Conservation (phyloP, 2,329 filamentous ascomycete genomes). For the Fusarium devonianum region DNA sequence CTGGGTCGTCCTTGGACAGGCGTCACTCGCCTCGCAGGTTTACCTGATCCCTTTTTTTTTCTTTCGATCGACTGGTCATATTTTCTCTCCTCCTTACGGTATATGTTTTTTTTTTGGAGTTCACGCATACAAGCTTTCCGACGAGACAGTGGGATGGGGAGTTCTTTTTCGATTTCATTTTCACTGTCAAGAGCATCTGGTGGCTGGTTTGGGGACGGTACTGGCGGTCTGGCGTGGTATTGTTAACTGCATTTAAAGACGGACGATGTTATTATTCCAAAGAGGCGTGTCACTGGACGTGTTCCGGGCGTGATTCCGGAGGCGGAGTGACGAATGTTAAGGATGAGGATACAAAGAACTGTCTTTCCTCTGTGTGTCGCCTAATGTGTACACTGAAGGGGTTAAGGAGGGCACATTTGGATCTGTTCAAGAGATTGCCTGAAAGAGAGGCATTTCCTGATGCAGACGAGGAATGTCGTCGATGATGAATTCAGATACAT, state of each 20-base stretch:
- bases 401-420: neutral
- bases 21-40: neutral
- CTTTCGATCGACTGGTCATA: slow-evolving; percentile 8
- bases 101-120: slow-evolving; percentile 35
- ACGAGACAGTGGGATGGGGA: slow-evolving; percentile 35
- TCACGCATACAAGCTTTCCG: slow-evolving; percentile 37
- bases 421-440: slow-evolving; percentile 5
- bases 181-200: slow-evolving; percentile 34
- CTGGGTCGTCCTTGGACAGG: slow-evolving; percentile 3
- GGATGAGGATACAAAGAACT: slow-evolving; percentile 6
- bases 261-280: slow-evolving; percentile 11
- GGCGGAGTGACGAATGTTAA: neutral
- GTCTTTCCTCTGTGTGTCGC: slow-evolving; percentile 2
- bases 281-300: neutral
- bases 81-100: slow-evolving; percentile 28
- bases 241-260: slow-evolving; percentile 30
- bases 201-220: slow-evolving; percentile 33
- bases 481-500: slow-evolving; percentile 24
- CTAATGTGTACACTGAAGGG: neutral
- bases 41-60: slow-evolving; percentile 7
- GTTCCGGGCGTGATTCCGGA: neutral
- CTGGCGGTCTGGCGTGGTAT: slow-evolving; percentile 33
- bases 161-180: slow-evolving; percentile 19
- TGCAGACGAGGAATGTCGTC: slow-evolving; percentile 8
- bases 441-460: slow-evolving; percentile 3